Conservation (phyloP, 2,329 filamentous ascomycete species). For the Xylariaceae sp. region DNA sequence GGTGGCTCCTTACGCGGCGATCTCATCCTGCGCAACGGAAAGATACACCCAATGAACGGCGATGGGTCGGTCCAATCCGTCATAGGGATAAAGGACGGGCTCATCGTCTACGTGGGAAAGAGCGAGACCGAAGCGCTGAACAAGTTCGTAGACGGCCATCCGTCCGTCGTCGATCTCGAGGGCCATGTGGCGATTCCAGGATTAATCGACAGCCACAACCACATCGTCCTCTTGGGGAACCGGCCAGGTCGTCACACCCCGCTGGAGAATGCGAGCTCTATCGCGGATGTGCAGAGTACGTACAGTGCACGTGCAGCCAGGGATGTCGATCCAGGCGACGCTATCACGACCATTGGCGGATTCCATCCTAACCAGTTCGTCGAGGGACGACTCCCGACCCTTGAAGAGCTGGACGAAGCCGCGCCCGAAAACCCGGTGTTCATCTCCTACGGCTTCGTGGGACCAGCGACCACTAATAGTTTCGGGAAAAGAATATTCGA, state of each 20-base stretch:
- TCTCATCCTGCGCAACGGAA: slow-evolving; percentile 24
- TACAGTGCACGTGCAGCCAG: slow-evolving; percentile 15
- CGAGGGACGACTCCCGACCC: slow-evolving; percentile 24
- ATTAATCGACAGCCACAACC: slow-evolving; percentile 28
- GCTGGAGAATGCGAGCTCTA: slow-evolving; percentile 24
- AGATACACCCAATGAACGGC: slow-evolving; percentile 24
- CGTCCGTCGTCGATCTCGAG: slow-evolving; percentile 20
- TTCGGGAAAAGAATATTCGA: slow-evolving; percentile 22
- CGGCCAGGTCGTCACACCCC: slow-evolving; percentile 27
- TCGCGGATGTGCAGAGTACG: slow-evolving; percentile 22
- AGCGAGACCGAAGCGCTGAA: slow-evolving; percentile 15
- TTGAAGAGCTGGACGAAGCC: slow-evolving; percentile 24
- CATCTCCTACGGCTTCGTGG: slow-evolving; percentile 20
- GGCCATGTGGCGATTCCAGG: slow-evolving; percentile 23
- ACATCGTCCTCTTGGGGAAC: slow-evolving; percentile 27
- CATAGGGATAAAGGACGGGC: slow-evolving; percentile 21
- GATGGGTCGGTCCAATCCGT: slow-evolving; percentile 15
- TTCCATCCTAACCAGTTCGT: slow-evolving; percentile 26
- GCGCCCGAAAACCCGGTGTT: slow-evolving; percentile 23
- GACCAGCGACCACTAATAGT: slow-evolving; percentile 24
- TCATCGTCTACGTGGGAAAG: slow-evolving; percentile 25
- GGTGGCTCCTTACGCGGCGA: slow-evolving; percentile 14
- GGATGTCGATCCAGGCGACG: slow-evolving; percentile 15
- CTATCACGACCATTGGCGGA: slow-evolving; percentile 28
- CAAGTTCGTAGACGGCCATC: slow-evolving; percentile 5